These are phyloP conservation scores for Candida palmyrensis DNA, from an alignment of 805 yeast species.

Conservation along the genomic window DNA sequence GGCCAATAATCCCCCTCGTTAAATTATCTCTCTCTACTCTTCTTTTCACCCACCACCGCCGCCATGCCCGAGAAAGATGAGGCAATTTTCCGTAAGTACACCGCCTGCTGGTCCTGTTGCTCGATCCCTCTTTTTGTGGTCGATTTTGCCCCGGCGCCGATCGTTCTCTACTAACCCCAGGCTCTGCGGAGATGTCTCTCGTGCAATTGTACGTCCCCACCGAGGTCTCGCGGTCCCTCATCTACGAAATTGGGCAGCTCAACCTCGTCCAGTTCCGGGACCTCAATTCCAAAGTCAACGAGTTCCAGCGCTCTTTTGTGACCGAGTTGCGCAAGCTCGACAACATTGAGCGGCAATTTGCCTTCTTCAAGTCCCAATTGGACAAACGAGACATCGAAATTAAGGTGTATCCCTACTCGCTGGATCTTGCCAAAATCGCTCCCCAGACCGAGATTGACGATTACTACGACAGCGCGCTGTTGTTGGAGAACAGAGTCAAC, in stretches of 20 bases:
- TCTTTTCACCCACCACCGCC: neutral
- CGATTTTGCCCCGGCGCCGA: too few species aligned
- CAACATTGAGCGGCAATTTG: constrained; percentile 77
- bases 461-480: constrained; percentile 53
- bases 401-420: constrained; percentile 21
- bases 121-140: too few species aligned
- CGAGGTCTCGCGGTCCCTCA: constrained; percentile 82
- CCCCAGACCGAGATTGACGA: constrained; percentile 68
- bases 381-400: constrained; percentile 42
- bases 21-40: neutral
- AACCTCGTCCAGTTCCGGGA: constrained; percentile 88
- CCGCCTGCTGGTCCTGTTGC: neutral
- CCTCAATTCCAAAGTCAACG: constrained; percentile 65
- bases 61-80: constrained; percentile 34
- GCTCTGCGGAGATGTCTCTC: constrained; percentile 97
- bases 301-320: constrained; percentile 89
- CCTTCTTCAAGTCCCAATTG: constrained; percentile 42
- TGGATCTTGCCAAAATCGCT: constrained; percentile 18
- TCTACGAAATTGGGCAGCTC: constrained; percentile 81
- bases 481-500: constrained; percentile 67
- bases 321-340: constrained; percentile 80
- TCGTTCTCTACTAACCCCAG: constrained; percentile 15
- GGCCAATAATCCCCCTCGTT: too few species aligned
- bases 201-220: constrained; percentile 88
- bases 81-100: constrained; percentile 41